A percentile compares a stretch with the other conserved stretches of the same genome.
These are phyloP conservation scores for Blastocystis sp. DNA, from an alignment of 352 stramenopile genomes.

Conservation along the genomic window DNA sequence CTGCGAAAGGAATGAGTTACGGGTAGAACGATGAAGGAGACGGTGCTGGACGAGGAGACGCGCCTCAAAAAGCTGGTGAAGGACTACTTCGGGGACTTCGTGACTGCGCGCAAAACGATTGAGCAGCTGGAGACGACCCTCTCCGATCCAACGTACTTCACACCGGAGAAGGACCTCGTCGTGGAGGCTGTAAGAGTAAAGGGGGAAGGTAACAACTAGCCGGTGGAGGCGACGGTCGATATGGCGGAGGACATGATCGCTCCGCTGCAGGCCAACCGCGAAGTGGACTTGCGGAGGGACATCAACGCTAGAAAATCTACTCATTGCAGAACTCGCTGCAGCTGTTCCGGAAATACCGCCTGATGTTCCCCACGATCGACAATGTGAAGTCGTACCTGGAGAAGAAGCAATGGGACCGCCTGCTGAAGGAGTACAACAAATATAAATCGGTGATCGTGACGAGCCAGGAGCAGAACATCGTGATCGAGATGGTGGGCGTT, in stretches of 20 bases:
- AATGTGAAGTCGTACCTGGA: constrained; percentile 51
- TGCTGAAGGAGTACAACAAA: constrained; percentile 61
- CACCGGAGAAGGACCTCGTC: not conserved
- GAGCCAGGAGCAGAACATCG: constrained; percentile 29
- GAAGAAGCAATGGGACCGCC: constrained; percentile 56
- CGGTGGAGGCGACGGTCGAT: not conserved
- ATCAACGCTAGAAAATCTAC: constrained; percentile 44
- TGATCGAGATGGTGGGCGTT: constrained; percentile 45
- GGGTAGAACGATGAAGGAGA: constrained; percentile 49
- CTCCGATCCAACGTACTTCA: constrained; percentile 38
- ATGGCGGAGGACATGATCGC: constrained; percentile 61
- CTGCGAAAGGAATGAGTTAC: not conserved
- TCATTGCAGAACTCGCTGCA: constrained; percentile 51
- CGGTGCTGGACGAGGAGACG: constrained; percentile 45
- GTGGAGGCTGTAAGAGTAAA: not conserved
- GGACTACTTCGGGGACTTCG: constrained; percentile 66
- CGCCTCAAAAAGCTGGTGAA: constrained; percentile 66
- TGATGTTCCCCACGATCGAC: constrained; percentile 63
- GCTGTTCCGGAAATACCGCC: constrained; percentile 46
- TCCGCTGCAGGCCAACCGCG: constrained; percentile 61
- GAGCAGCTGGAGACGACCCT: constrained; percentile 46
- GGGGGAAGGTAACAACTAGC: not conserved
- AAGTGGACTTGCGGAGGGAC: not conserved
- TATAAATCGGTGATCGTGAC: constrained; percentile 17
- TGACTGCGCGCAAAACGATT: constrained; percentile 60